Base-by-base conservation (phyloP, 2,329 filamentous ascomycete genomes). In the Diaporthe humulicola region DNA sequence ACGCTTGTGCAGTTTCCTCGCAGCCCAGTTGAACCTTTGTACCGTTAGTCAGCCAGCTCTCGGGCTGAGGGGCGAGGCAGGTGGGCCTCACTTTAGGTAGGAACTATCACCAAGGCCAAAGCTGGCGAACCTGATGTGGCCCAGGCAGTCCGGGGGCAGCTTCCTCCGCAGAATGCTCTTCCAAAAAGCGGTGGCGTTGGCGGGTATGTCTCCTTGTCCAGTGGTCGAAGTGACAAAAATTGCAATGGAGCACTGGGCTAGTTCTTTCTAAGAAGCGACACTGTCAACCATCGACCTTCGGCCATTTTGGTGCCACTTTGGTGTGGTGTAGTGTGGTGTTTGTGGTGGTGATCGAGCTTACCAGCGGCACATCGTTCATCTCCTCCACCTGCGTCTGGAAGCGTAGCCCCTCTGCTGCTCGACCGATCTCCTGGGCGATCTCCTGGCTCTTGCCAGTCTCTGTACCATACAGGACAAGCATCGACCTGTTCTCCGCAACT, bases 361-460 rank as follows among this genome's bases (percentile, higher is more conserved):
- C 95, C 83, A 96, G 87, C 77, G 93, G 91, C 79, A 95, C 88
- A 73, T 88, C 88, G 81, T 98, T 92, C 84, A 98, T 90, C 82
- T 96, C 95, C 73, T 91, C 90, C 33, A 98, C 91, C 70, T 90
- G 88, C 30, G 93, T 94, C 76, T 89, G 84, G 83, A 98, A 98
- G 79, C 92, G 94, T 74, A 98, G 86, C 42, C 96, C 90, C 84
- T 96, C 92, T 48, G 92, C 90, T 77, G 94, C 84, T 54, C 92
- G 88, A 52, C 93, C 94, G 76, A 98, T 86, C 82, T 98, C 95
- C 80, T 95, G 92, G 28, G 97, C 96, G 77, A 96, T 91, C 84
- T 98, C 96, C 84, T 98, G 94, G 72, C 95, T 93, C 81, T 97
- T 98, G 73, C 97, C 97, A 30, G 96, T 98, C 86, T 99, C 97